Evolutionary conservation across 169 alveolate genomes (phyloP).

Genomic region (Eimeria tenella): DNA sequence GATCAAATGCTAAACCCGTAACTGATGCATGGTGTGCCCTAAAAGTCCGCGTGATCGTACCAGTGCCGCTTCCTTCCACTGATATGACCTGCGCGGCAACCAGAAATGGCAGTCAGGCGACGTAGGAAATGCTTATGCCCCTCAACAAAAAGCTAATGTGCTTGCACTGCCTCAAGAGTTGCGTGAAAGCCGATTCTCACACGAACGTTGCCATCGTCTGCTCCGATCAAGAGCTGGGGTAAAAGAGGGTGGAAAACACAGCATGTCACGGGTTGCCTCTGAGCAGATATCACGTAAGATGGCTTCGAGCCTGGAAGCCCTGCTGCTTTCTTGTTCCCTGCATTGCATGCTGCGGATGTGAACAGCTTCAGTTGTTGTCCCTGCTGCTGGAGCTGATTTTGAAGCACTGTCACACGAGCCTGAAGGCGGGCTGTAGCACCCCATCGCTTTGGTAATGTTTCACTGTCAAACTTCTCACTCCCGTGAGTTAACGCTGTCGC

Average conservation of each 20-base stretch:
- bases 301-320: constrained; percentile 38
- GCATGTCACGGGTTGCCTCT: constrained; percentile 38
- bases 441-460: constrained; percentile 68
- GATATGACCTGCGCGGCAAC: constrained; percentile 21
- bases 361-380: constrained; percentile 52
- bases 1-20: constrained; percentile 54
- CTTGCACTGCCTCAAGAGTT: neutral
- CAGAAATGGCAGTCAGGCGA: neutral
- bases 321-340: neutral
- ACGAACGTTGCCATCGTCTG: constrained; percentile 70
- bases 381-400: constrained; percentile 63
- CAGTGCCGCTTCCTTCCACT: constrained; percentile 30
- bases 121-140: neutral
- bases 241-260: constrained; percentile 62
- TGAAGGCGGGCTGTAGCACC: constrained; percentile 71
- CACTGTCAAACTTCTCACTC: constrained; percentile 58
- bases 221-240: constrained; percentile 60
- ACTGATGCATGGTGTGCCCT: constrained; percentile 62
- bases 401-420: constrained; percentile 59
- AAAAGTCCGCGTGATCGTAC: constrained; percentile 5
- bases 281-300: constrained; percentile 31
- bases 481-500: neutral
- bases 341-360: constrained; percentile 43
- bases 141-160: neutral
- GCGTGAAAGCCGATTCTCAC: neutral